Conservation (phyloP, 1,284 basidiomycete species). For the Cryptococcus sp. region DNA sequence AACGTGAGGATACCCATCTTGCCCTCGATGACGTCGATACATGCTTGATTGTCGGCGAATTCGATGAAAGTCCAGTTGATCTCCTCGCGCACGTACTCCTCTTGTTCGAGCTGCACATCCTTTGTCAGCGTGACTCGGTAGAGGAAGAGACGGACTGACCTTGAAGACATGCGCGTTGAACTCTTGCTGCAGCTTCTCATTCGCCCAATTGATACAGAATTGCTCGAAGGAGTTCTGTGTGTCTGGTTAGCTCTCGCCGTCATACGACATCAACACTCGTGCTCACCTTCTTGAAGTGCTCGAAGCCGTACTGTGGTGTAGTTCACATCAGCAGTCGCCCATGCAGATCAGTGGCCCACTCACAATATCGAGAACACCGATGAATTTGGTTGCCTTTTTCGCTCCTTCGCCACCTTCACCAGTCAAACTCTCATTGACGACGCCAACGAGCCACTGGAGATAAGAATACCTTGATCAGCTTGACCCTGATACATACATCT, state of each 20-base stretch:
- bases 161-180: constrained; percentile 99
- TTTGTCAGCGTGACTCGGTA: not conserved
- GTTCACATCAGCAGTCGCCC: not conserved
- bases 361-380: constrained; percentile 87
- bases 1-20: constrained; percentile 93
- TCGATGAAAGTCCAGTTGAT: constrained; percentile 99
- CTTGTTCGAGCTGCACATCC: constrained; percentile 79
- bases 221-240: constrained; percentile 93
- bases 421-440: constrained; percentile 93
- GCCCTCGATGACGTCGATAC: constrained; percentile 97
- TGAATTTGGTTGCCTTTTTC: constrained; percentile 90
- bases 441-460: constrained; percentile 85
- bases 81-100: constrained; percentile 96
- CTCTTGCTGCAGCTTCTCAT: constrained; percentile 97
- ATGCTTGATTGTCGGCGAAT: constrained; percentile 98
- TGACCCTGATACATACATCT: not conserved
- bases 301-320: constrained; percentile 75
- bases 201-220: constrained; percentile 99
- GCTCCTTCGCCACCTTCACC: constrained; percentile 86
- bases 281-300: constrained; percentile 87
- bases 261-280: not conserved
- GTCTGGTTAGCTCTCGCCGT: not conserved
- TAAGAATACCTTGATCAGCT: constrained; percentile 4
- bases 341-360: constrained; percentile 34
- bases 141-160: constrained; percentile 17